Conservation (phyloP, 305 asterid species). For the Coffea humblotiana region DNA sequence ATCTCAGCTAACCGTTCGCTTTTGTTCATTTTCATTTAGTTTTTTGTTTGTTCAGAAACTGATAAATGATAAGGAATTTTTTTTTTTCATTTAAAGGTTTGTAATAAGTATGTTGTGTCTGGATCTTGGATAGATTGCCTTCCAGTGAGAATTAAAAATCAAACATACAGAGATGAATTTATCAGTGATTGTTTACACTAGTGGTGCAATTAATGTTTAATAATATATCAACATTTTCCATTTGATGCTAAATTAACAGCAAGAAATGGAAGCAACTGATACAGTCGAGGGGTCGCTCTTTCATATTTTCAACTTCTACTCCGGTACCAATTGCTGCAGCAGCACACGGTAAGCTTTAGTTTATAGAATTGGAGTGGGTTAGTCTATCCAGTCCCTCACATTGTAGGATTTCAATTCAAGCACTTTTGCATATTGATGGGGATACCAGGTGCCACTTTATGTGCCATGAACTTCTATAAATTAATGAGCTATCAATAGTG, state of each 20-base stretch:
- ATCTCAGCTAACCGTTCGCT: neutral
- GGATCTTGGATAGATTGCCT: neutral
- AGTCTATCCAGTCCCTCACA: neutral
- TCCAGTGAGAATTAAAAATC: neutral
- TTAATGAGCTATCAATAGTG: no score
- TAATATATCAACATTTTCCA: neutral
- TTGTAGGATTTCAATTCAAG: neutral
- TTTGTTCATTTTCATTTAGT: neutral
- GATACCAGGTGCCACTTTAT: neutral
- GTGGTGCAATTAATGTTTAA: slow-evolving; percentile 1
- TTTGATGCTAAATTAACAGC: slow-evolving; percentile 50
- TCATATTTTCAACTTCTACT: slow-evolving; percentile 90
- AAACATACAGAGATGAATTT: neutral
- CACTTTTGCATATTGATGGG: neutral
- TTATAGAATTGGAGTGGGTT: neutral
- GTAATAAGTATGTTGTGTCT: no score
- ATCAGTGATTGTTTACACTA: neutral
- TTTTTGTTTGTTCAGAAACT: neutral
- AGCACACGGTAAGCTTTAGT: slow-evolving; percentile 59
- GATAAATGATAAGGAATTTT: neutral
- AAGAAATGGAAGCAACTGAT: slow-evolving; percentile 90
- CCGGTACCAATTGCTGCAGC: slow-evolving; percentile 96
- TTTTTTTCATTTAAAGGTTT: neutral
- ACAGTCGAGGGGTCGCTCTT: slow-evolving; percentile 94
- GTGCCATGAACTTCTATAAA: neutral